Evolutionary conservation across 202 grass and related monocot species (phyloP).

Genomic region (Panicum hallii): DNA sequence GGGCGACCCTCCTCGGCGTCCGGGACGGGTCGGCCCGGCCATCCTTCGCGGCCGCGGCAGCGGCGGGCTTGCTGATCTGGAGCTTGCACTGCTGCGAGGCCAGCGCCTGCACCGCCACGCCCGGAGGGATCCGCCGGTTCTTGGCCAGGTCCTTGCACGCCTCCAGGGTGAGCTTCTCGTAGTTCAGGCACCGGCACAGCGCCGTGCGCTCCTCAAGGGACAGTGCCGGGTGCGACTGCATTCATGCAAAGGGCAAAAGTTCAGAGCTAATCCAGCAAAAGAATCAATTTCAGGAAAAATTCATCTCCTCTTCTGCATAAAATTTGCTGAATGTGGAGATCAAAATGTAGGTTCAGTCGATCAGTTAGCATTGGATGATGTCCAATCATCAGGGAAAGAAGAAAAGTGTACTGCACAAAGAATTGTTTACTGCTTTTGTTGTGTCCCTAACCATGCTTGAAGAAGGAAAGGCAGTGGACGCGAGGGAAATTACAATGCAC

Average conservation of each 20-base stretch:
- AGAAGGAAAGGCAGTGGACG: not conserved
- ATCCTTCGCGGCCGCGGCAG: not conserved
- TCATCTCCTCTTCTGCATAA: not conserved
- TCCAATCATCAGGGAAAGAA: not conserved
- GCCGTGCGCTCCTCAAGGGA: conserved; percentile 65
- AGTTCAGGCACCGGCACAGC: conserved; percentile 86
- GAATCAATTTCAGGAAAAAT: too few species aligned
- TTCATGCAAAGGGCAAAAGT: not conserved
- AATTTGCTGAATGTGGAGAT: not conserved
- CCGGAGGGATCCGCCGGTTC: conserved; percentile 75
- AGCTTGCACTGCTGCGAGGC: conserved; percentile 63
- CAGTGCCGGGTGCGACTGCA: conserved; percentile 67
- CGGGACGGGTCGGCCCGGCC: conserved; percentile 34
- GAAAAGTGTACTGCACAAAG: not conserved
- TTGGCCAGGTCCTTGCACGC: conserved; percentile 86
- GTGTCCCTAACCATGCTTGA: not conserved
- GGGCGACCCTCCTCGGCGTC: conserved; percentile 39
- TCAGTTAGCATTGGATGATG: not conserved
- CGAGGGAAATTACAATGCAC: not conserved
- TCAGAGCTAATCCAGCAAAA: not conserved
- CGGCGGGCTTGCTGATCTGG: conserved; percentile 41
- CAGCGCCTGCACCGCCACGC: conserved; percentile 60
- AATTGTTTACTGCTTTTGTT: conserved; percentile 8
- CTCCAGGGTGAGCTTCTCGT: conserved; percentile 85
- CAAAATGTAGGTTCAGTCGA: not conserved